phyloP scores from a whole-genome alignment of 2,329 filamentous ascomycete genomes.

The Zymoseptoria pseudotritici region DNA sequence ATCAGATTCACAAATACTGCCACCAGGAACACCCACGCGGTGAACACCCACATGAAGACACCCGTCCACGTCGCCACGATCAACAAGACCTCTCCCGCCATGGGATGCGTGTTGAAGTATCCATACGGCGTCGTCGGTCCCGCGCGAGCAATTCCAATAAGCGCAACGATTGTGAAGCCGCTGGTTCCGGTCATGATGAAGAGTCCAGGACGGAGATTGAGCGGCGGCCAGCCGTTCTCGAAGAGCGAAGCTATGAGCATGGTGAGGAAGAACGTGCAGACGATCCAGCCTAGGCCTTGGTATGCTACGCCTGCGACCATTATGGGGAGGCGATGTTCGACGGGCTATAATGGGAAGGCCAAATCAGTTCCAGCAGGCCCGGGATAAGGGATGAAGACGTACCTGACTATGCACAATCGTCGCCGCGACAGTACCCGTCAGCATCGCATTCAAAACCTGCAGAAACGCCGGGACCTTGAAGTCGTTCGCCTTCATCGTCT shows the following conservation, averaged over 20 bases:
- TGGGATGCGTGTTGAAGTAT: conserved; percentile 21
- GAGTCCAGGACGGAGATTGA: conserved; percentile 38
- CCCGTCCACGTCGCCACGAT: conserved; percentile 24
- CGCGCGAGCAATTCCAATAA: conserved; percentile 20
- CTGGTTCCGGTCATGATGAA: conserved; percentile 45
- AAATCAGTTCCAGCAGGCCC: conserved; percentile 15
- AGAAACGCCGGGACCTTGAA: conserved; percentile 14
- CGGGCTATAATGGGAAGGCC: conserved; percentile 21
- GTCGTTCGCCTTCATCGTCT: conserved; percentile 7
- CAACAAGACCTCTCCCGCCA: conserved; percentile 15
- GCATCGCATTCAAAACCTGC: conserved; percentile 16
- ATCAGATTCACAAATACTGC: conserved; percentile 13
- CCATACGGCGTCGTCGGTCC: conserved; percentile 14
- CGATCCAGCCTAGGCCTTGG: conserved; percentile 41
- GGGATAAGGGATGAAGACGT: background rate
- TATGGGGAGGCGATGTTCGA: conserved; percentile 32
- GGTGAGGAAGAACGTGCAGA: conserved; percentile 34
- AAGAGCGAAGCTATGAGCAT: conserved; percentile 36
- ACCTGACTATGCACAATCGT: conserved; percentile 6
- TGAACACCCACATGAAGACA: conserved; percentile 44
- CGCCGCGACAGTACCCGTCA: conserved; percentile 16
- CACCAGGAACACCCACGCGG: conserved; percentile 37
- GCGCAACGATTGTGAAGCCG: conserved; percentile 21
- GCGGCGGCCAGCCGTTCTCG: conserved; percentile 37
- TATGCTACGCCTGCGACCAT: conserved; percentile 38